Conservation (phyloP, 345 rosid species). For the Heritiera fomes region DNA sequence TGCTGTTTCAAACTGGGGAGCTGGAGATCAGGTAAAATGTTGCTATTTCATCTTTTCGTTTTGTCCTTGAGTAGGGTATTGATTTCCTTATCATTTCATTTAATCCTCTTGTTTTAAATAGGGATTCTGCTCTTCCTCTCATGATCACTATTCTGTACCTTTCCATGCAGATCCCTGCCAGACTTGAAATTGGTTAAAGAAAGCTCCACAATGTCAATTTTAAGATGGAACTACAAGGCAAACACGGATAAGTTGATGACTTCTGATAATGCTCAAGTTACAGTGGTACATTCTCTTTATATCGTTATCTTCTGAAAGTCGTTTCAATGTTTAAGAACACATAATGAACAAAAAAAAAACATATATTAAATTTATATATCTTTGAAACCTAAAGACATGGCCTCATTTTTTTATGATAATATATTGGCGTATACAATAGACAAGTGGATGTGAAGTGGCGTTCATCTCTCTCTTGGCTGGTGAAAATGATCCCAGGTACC, state of each 20-base stretch:
- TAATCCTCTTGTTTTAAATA: background rate
- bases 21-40: conserved; percentile 44
- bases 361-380: background rate
- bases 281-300: conserved; percentile 36
- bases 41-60: background rate
- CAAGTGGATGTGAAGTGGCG: conserved; percentile 53
- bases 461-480: conserved; percentile 43
- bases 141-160: background rate
- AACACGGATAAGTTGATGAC: conserved; percentile 54
- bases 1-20: conserved; percentile 50
- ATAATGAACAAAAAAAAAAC: background rate
- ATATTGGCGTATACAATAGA: conserved; percentile 29
- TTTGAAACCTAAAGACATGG: too few species aligned
- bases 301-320: background rate
- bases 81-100: conserved; percentile 7
- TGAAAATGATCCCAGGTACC: conserved; percentile 44
- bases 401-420: too few species aligned
- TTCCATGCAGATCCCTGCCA: conserved; percentile 45
- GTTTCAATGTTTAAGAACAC: background rate
- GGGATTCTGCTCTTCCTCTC: background rate
- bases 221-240: conserved; percentile 56
- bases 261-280: conserved; percentile 41
- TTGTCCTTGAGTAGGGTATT: conserved; percentile 3
- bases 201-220: conserved; percentile 45
- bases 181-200: conserved; percentile 50